These are phyloP conservation scores for Oemleria cerasiformis DNA, from an alignment of 306 rosid genomes.

Conservation along the genomic window DNA sequence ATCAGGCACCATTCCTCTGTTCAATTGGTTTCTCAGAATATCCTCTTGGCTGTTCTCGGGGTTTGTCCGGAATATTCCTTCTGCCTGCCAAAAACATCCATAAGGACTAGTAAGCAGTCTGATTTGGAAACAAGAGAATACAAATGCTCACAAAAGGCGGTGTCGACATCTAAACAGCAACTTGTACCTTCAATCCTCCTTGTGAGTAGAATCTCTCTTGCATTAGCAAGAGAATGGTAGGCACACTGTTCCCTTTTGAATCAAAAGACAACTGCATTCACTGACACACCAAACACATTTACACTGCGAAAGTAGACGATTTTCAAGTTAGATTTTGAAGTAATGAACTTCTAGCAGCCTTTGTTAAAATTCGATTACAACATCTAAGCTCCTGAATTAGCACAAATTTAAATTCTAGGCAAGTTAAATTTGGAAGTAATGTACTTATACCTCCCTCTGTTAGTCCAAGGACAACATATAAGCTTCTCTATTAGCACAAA, in stretches of 20 bases:
- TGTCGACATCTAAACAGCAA: background rate
- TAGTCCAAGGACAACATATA: background rate
- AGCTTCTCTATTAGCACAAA: background rate
- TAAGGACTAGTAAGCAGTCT: background rate
- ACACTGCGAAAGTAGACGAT: slow-evolving; percentile 42
- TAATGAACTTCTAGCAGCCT: no score
- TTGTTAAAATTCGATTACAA: no score
- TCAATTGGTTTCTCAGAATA: slow-evolving; percentile 74
- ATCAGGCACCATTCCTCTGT: slow-evolving; percentile 74
- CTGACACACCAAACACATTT: slow-evolving; percentile 79
- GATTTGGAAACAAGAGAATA: background rate
- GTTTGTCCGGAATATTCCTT: slow-evolving; percentile 87
- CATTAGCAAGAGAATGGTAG: slow-evolving; percentile 83
- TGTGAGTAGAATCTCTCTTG: slow-evolving; percentile 88
- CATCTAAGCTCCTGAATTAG: no score
- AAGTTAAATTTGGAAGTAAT: no score
- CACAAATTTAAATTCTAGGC: no score
- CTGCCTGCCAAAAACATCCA: slow-evolving; percentile 51
- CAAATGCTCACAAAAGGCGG: background rate
- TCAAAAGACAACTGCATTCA: slow-evolving; percentile 89
- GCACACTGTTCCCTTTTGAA: slow-evolving; percentile 87
- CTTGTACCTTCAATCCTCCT: slow-evolving; percentile 79
- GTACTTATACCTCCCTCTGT: no score
- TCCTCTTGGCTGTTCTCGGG: slow-evolving; percentile 91
- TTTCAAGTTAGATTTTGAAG: slow-evolving; percentile 19